Evolutionary conservation across 164 flowering plant species (phyloP), one percentile per base, ranked within the genome.

Genomic region (Euptelea pleiosperma): DNA sequence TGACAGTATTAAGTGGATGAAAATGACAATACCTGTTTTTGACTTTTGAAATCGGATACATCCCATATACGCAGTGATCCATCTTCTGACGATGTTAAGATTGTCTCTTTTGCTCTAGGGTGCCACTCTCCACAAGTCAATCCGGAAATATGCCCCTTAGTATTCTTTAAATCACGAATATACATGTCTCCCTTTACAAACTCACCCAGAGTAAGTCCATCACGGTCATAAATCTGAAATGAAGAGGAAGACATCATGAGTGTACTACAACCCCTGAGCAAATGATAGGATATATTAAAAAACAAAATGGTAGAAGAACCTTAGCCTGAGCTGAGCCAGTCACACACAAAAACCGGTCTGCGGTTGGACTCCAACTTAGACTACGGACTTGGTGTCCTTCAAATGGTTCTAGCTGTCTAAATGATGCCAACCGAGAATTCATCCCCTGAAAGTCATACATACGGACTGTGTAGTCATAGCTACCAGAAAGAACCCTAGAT

Each of bases 361-460:
- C 68, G 1, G 93, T 79, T n/a, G 99, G 99, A 77, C 99, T 94
- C 99, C 97, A 94, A 72, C 99, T 91, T 58, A 94, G 57, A 47
- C 70, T 79, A 37, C 99, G 99, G 59, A 91, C 83, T 84, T 91
- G 99, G 66, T 94, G 96, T 26, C 97, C 96, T 77, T 94, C 99
- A 71, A 33, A 91, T 45, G 97, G 99, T 67, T 91, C 96, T 21
- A 91, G 65, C 73, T 94, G 95, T 61, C 99, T 83, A 70, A 91
- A 94, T 14, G 97, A 88, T 65, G 78, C 73, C 70, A 94, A 70
- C 35, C 81, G 82, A 43, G 96, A 73, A 77, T 87, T 94, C 99
- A 94, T 91, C 24, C 99, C 97, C 84, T 88, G 97, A 65, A 93
- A 94, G 56, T 94, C 99, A 65, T 85, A 94, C 99, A 90, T 93